Conservation (phyloP, 2,329 filamentous ascomycete species). For the Shiraia sp. region DNA sequence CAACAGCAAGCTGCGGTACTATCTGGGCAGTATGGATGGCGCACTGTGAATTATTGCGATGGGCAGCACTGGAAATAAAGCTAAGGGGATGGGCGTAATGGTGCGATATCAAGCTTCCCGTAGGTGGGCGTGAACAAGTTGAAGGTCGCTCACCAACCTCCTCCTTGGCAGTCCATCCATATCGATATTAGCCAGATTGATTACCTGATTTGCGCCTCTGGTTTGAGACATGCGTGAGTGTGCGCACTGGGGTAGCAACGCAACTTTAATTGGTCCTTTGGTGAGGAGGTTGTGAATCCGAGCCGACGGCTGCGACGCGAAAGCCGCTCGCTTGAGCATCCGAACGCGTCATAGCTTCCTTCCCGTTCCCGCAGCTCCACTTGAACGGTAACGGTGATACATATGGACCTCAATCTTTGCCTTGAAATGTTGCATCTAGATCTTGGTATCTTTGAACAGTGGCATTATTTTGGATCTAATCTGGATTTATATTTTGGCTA, state of each 20-base stretch:
- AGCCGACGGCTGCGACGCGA: conserved; percentile 20
- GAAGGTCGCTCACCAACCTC: conserved; percentile 28
- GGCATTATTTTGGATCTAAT: too few relatives aligned
- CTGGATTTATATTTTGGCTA: too few relatives aligned
- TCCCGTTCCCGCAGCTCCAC: conserved; percentile 8
- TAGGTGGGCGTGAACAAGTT: conserved; percentile 1
- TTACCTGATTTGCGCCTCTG: conserved; percentile 34
- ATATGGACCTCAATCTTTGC: too few relatives aligned
- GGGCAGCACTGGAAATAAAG: conserved; percentile 4
- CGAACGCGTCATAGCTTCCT: conserved; percentile 18
- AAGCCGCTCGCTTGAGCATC: conserved; percentile 17
- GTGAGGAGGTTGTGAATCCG: conserved; percentile 27
- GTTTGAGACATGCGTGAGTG: conserved; percentile 23
- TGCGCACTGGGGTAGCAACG: conserved; percentile 24
- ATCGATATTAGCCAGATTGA: conserved; percentile 39
- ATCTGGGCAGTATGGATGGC: conserved; percentile 12
- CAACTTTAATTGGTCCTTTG: conserved; percentile 36
- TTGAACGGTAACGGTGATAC: background rate
- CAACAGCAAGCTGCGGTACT: conserved; percentile 16
- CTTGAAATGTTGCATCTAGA: too few relatives aligned
- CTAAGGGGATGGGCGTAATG: conserved; percentile 3
- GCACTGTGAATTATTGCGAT: conserved; percentile 6
- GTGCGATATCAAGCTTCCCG: conserved; percentile 7
- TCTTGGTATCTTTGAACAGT: too few relatives aligned
- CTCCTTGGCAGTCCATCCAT: conserved; percentile 34